Conservation (phyloP, 164 flowering plant species). For the Vitis riparia region DNA sequence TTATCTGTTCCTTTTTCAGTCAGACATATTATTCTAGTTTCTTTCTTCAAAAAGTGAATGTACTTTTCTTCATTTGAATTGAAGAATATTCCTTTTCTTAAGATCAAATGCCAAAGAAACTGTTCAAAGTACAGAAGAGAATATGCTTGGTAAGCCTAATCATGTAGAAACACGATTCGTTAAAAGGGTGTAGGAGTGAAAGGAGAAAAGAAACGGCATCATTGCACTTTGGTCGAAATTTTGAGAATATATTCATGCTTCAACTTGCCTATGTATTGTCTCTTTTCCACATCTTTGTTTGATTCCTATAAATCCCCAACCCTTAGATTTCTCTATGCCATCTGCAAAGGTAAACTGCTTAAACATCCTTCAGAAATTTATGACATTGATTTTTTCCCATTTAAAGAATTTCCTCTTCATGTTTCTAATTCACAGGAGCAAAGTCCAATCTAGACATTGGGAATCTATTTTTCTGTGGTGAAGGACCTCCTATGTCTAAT, state of each 20-base stretch:
- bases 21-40: background rate
- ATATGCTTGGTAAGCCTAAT: background rate
- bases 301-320: too few relatives aligned
- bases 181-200: background rate
- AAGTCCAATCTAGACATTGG: conserved; percentile 19
- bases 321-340: too few relatives aligned
- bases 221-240: conserved; percentile 2
- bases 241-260: conserved; percentile 28
- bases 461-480: conserved; percentile 17
- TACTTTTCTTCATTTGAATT: background rate
- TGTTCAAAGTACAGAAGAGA: background rate
- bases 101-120: background rate
- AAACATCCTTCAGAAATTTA: background rate
- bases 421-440: conserved; percentile 27
- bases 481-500: conserved; percentile 25
- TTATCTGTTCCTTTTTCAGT: background rate
- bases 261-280: conserved; percentile 7
- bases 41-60: background rate
- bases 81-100: background rate
- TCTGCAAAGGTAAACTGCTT: background rate
- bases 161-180: too few relatives aligned
- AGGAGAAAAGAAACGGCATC: background rate
- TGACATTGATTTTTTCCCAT: background rate
- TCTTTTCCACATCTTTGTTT: background rate
- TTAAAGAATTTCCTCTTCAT: background rate